These are phyloP conservation scores for Penicillium sp. DNA, from an alignment of 2,329 filamentous ascomycete species.

Conservation along the genomic window DNA sequence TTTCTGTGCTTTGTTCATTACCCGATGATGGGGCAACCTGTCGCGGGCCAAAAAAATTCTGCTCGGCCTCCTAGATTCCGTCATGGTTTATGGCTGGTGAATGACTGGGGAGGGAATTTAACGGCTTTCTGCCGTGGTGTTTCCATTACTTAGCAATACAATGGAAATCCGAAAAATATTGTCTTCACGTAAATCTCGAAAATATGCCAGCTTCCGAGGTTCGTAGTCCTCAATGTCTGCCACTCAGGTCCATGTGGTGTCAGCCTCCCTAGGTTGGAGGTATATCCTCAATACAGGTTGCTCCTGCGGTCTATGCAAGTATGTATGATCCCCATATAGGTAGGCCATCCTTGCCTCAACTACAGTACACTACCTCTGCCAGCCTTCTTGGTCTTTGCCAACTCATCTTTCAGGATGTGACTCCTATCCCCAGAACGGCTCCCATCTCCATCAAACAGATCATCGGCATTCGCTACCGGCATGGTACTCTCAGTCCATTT, in stretches of 20 bases:
- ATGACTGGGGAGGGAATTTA: slow-evolving; percentile 11
- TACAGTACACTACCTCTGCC: slow-evolving; percentile 24
- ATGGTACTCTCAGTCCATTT: slow-evolving; percentile 28
- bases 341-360: background rate
- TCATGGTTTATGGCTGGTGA: slow-evolving; percentile 10
- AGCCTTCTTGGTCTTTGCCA: slow-evolving; percentile 32
- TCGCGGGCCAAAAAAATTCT: slow-evolving; percentile 23
- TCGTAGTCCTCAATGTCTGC: background rate
- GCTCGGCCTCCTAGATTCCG: slow-evolving; percentile 15
- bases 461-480: slow-evolving; percentile 18
- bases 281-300: background rate
- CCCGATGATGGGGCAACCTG: slow-evolving; percentile 19
- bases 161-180: slow-evolving; percentile 10
- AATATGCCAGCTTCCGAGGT: background rate
- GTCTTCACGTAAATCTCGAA: background rate
- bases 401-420: slow-evolving; percentile 36
- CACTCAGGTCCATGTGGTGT: background rate
- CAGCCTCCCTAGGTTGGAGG: background rate
- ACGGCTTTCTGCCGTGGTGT: slow-evolving; percentile 14
- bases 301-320: background rate
- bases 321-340: background rate
- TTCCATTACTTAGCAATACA: slow-evolving; percentile 13
- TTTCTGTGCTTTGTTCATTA: slow-evolving; percentile 22
- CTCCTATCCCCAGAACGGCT: slow-evolving; percentile 36
- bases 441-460: slow-evolving; percentile 34